Percentiles rank a stretch among this genome's conserved stretches.
phyloP scores from a whole-genome alignment of 805 yeast genomes.

The Metschnikowia continentalis region DNA sequence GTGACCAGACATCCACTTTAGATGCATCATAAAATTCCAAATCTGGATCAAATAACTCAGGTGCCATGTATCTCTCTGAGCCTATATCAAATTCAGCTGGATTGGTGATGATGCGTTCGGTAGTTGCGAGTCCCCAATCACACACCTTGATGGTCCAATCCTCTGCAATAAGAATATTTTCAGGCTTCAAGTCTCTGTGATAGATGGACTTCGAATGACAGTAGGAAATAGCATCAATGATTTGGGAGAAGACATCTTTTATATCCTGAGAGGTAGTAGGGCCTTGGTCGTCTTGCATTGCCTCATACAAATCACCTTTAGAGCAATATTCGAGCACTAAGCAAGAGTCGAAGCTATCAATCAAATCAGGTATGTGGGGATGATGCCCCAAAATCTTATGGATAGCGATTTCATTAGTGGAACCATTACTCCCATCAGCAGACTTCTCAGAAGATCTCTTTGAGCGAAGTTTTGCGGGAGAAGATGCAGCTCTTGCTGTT shows the following conservation, averaged over 20 bases:
- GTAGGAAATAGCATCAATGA: constrained; percentile 46
- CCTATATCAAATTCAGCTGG: constrained; percentile 69
- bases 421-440: constrained; percentile 42
- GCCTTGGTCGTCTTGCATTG: constrained; percentile 60
- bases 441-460: constrained; percentile 11
- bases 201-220: constrained; percentile 48
- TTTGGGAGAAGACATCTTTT: constrained; percentile 49
- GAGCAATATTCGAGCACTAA: constrained; percentile 74
- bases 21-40: constrained; percentile 68
- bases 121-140: constrained; percentile 59
- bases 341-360: constrained; percentile 50
- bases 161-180: constrained; percentile 44
- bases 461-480: constrained; percentile 33
- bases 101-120: constrained; percentile 52
- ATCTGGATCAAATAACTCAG: constrained; percentile 70
- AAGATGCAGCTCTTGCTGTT: constrained; percentile 28
- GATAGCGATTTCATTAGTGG: constrained; percentile 64
- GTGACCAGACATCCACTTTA: constrained; percentile 84
- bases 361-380: constrained; percentile 43
- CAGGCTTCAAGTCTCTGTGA: constrained; percentile 58
- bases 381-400: constrained; percentile 55
- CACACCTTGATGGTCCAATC: constrained; percentile 57
- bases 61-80: constrained; percentile 91
- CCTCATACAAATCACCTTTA: constrained; percentile 83
- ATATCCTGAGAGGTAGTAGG: constrained; percentile 57